A percentile compares a stretch with the other conserved stretches of the same genome.
Conservation (phyloP, 1,139 yeast genomes). For the Arxiozyma slooffiae region DNA sequence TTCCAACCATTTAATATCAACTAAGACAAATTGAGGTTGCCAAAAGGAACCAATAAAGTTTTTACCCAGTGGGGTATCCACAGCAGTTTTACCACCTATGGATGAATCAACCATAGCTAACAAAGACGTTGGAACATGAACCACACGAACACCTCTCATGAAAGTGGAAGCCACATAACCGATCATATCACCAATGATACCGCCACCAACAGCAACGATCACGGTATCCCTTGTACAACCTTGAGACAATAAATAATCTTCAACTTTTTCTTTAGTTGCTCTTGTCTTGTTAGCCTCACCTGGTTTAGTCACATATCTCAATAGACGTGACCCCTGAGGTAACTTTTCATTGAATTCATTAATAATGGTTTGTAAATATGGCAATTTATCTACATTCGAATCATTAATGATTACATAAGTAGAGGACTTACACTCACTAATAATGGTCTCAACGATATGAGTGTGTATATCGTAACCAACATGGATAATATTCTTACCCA, state of each 20-base stretch:
- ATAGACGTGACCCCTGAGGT: slow-evolving; percentile 48
- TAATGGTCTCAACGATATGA: slow-evolving; percentile 64
- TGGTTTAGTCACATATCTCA: slow-evolving; percentile 72
- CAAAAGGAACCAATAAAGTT: slow-evolving; percentile 95
- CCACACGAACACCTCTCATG: slow-evolving; percentile 94
- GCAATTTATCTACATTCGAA: slow-evolving; percentile 61
- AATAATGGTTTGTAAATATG: slow-evolving; percentile 42
- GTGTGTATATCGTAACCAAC: slow-evolving; percentile 77
- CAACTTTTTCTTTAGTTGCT: slow-evolving; percentile 84
- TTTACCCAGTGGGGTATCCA: slow-evolving; percentile 95
- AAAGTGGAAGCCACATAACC: slow-evolving; percentile 98
- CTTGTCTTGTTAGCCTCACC: slow-evolving; percentile 91
- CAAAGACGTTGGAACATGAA: slow-evolving; percentile 89
- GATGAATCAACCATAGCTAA: slow-evolving; percentile 97
- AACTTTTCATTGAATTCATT: slow-evolving; percentile 33
- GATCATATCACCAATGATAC: slow-evolving; percentile 98
- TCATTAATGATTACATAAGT: slow-evolving; percentile 91
- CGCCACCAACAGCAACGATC: slow-evolving; percentile 93
- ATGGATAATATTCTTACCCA: slow-evolving; percentile 79
- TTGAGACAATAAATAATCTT: slow-evolving; percentile 72
- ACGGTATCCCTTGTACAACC: slow-evolving; percentile 97
- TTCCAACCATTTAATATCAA: slow-evolving; percentile 77
- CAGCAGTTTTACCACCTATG: slow-evolving; percentile 97
- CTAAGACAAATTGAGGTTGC: slow-evolving; percentile 86
- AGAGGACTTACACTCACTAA: slow-evolving; percentile 60